Evolutionary conservation across 2,329 filamentous ascomycete species (phyloP).

Genomic region (Ascochyta fabae): DNA sequence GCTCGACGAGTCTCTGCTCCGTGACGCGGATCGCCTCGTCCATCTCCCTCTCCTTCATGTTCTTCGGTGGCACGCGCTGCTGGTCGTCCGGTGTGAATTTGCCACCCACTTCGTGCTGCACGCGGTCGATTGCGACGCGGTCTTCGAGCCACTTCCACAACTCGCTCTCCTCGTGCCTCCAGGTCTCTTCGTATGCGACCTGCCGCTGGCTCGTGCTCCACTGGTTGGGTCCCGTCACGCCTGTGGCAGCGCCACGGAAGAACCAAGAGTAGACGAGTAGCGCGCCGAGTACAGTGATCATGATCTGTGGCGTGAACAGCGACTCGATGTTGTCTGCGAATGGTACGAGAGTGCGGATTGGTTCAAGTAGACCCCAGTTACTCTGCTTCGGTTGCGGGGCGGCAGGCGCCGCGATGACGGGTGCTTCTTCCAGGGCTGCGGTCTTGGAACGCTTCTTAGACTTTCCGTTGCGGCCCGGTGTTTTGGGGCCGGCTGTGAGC

Average conservation of each 20-base stretch:
- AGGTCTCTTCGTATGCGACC: slow-evolving; percentile 91
- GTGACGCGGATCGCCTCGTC: slow-evolving; percentile 83
- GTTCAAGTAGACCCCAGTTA: slow-evolving; percentile 82
- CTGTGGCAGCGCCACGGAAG: slow-evolving; percentile 44
- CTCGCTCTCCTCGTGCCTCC: slow-evolving; percentile 84
- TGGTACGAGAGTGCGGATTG: slow-evolving; percentile 74
- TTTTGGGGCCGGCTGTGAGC: slow-evolving; percentile 54
- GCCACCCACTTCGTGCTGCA: slow-evolving; percentile 33
- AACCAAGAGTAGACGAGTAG: slow-evolving; percentile 42
- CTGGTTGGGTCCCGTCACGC: slow-evolving; percentile 36
- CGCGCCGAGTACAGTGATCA: slow-evolving; percentile 77
- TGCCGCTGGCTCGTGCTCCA: slow-evolving; percentile 67
- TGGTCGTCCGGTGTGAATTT: slow-evolving; percentile 40
- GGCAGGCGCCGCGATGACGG: slow-evolving; percentile 43
- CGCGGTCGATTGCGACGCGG: slow-evolving; percentile 73
- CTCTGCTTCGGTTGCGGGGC: slow-evolving; percentile 40
- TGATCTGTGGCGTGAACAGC: slow-evolving; percentile 76
- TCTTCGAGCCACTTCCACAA: slow-evolving; percentile 95
- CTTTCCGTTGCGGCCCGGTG: slow-evolving; percentile 54
- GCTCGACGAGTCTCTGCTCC: slow-evolving; percentile 78
- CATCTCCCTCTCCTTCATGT: slow-evolving; percentile 76
- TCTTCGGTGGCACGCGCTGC: slow-evolving; percentile 55
- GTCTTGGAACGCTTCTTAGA: slow-evolving; percentile 66
- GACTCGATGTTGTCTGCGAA: slow-evolving; percentile 72
- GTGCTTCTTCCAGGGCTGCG: slow-evolving; percentile 54